Conservation (phyloP, 441 rosid genomes). For the Gossypium gossypioides region DNA sequence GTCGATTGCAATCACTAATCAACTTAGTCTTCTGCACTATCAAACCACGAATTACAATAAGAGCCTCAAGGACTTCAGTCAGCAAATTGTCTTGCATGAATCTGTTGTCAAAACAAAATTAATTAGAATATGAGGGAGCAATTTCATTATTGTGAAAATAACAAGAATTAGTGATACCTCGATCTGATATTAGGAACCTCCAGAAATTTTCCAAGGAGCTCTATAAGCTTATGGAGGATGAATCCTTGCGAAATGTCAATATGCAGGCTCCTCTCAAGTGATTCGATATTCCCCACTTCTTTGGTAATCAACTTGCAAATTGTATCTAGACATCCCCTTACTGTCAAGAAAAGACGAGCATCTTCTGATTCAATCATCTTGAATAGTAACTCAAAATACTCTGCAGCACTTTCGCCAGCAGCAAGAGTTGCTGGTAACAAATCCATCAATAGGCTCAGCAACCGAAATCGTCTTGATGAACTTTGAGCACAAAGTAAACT, state of each 20-base stretch:
- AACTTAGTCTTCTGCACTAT: constrained; percentile 99
- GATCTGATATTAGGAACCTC: constrained; percentile 91
- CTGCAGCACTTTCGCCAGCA: constrained; percentile 97
- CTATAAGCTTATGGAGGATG: constrained; percentile 97
- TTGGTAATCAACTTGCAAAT: constrained; percentile 83
- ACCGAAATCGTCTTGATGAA: constrained; percentile 70
- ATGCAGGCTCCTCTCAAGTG: constrained; percentile 93
- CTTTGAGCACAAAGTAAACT: constrained; percentile 86
- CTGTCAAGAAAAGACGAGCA: constrained; percentile 95
- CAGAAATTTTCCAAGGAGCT: constrained; percentile 91
- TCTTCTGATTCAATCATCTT: constrained; percentile 93
- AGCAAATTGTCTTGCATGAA: constrained; percentile 90
- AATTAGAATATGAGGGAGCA: constrained; percentile 17
- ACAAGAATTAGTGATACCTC: constrained; percentile 42
- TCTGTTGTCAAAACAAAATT: constrained; percentile 40
- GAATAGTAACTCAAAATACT: constrained; percentile 94
- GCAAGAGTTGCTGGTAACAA: constrained; percentile 85
- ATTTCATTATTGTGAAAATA: constrained; percentile 5
- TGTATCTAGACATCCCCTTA: constrained; percentile 74
- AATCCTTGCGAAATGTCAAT: constrained; percentile 99
- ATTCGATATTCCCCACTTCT: constrained; percentile 87
- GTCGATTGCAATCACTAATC: constrained; percentile 92
- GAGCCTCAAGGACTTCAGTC: constrained; percentile 94
- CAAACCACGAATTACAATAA: constrained; percentile 91
- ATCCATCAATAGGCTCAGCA: constrained; percentile 81